Conservation (phyloP, 2,329 filamentous ascomycete genomes). For the Ophiostoma fasciatum region DNA sequence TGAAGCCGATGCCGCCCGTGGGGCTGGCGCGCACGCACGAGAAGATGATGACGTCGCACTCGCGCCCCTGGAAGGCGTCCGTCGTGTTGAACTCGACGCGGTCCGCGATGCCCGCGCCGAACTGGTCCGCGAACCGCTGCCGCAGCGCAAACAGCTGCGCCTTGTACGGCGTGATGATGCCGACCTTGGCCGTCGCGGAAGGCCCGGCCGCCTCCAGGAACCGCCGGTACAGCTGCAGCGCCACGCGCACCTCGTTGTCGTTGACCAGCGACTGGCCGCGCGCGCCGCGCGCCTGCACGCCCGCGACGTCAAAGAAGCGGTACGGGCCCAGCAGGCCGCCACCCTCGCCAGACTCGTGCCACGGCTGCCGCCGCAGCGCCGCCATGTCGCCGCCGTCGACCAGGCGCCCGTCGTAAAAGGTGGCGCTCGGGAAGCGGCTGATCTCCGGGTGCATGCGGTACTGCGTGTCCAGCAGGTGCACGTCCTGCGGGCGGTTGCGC, state of each 20-base stretch:
- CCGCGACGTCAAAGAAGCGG: slow-evolving; percentile 91
- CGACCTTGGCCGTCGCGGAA: slow-evolving; percentile 32
- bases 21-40: slow-evolving; percentile 89
- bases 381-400: slow-evolving; percentile 78
- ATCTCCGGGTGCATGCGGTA: slow-evolving; percentile 99
- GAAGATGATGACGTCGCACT: slow-evolving; percentile 97
- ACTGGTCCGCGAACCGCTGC: slow-evolving; percentile 54
- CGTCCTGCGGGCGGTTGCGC: slow-evolving; percentile 69
- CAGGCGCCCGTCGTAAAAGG: slow-evolving; percentile 84
- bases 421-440: slow-evolving; percentile 72
- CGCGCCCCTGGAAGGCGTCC: slow-evolving; percentile 92
- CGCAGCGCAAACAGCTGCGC: slow-evolving; percentile 75
- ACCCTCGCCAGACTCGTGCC: slow-evolving; percentile 53
- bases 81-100: slow-evolving; percentile 96
- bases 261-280: slow-evolving; percentile 87
- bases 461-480: slow-evolving; percentile 92
- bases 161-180: slow-evolving; percentile 97
- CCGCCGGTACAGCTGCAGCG: slow-evolving; percentile 69
- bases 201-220: slow-evolving; percentile 34
- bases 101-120: slow-evolving; percentile 59
- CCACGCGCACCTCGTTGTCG: slow-evolving; percentile 69
- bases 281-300: slow-evolving; percentile 66
- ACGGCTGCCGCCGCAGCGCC: slow-evolving; percentile 57
- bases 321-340: slow-evolving; percentile 67
- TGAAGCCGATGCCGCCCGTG: slow-evolving; percentile 94